These are phyloP conservation scores for Aristolochia fimbriata DNA, from an alignment of 164 flowering plant species.

Conservation along the genomic window DNA sequence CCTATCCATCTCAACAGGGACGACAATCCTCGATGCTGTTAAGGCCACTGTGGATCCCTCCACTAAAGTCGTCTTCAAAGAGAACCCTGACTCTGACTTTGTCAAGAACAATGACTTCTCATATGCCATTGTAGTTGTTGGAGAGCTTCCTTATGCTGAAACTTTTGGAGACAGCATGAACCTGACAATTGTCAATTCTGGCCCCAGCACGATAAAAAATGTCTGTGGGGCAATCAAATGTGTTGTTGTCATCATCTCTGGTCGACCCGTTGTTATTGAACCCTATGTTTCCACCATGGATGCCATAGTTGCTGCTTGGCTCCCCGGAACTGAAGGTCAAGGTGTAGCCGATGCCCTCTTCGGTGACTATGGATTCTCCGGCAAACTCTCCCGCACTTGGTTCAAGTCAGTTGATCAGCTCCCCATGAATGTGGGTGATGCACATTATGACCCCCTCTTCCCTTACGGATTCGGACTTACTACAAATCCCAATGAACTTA, in stretches of 20 bases:
- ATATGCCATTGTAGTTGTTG: conserved; percentile 34
- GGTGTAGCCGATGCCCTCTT: conserved; percentile 30
- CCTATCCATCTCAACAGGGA: conserved; percentile 15
- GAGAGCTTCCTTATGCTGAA: conserved; percentile 34
- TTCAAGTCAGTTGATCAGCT: conserved; percentile 30
- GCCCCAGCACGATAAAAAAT: conserved; percentile 23
- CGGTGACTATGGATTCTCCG: conserved; percentile 32
- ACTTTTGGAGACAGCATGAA: conserved; percentile 22
- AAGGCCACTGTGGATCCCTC: conserved; percentile 17
- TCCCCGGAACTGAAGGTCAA: conserved; percentile 35
- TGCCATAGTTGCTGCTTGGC: conserved; percentile 42
- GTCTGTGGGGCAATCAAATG: conserved; percentile 26
- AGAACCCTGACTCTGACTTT: conserved; percentile 19
- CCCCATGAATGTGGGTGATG: conserved; percentile 32
- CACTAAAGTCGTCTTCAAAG: conserved; percentile 17
- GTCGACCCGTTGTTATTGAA: conserved; percentile 28
- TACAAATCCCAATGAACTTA: conserved; percentile 4
- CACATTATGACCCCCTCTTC: conserved; percentile 29
- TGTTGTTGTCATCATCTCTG: conserved; percentile 25
- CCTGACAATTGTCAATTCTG: conserved; percentile 24
- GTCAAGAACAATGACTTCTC: conserved; percentile 20
- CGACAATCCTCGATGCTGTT: conserved; percentile 26
- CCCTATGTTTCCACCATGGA: conserved; percentile 21
- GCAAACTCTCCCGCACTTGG: conserved; percentile 31
- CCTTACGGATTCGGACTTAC: conserved; percentile 32